Base-by-base conservation (phyloP, 108 stramenopile genomes). In the Fragilariopsis cylindrus region DNA sequence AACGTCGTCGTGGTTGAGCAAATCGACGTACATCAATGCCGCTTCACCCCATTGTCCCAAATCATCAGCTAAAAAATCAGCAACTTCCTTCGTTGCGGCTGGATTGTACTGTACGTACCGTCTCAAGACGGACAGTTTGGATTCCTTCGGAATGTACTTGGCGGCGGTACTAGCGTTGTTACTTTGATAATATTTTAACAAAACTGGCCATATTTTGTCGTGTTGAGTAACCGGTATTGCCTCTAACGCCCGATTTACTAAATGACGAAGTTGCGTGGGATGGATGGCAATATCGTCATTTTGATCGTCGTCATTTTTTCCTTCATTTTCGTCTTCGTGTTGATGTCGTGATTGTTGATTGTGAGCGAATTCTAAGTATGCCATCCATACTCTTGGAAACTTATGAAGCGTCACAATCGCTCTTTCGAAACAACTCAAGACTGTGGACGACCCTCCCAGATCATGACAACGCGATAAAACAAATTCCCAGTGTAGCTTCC, bases 161-260 rank as follows among this genome's bases (percentile, higher is more conserved):
- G 72, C 58, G 3, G 16, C 65, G 49, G 49, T 13, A 8, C 16
- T 54, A 5, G 9, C 13, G 71, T 44, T 41, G 55, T 72, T 44
- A 64, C 46, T 63, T 57, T 77, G 72, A 41, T 76, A 73, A 69
- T 77, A 79, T 62, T 76, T 60, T 40, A 83, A 57, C 6, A 83
- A 30, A 45, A 81, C 83, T 42, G 87, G 82, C 99, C 99, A 99
- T 5, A 99, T 74, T 57, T 85, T 80, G 15, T 88, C 81, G 76
- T 98, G 97, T 78, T 97, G 96, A 41, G 94, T 97, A 50, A 96
- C 90, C 11, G 99, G 97, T 44, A 99, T 81, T 0, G 97, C 86
- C 49, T 93, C 82, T 64, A 99, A 84, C 18, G 96, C 94, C 41
- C 95, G 81, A 85, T 99, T 97, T 53, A 95, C 93, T 48, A 94